Evolutionary conservation across 2,329 filamentous ascomycete species (phyloP).

Genomic region (Coniella vitis): DNA sequence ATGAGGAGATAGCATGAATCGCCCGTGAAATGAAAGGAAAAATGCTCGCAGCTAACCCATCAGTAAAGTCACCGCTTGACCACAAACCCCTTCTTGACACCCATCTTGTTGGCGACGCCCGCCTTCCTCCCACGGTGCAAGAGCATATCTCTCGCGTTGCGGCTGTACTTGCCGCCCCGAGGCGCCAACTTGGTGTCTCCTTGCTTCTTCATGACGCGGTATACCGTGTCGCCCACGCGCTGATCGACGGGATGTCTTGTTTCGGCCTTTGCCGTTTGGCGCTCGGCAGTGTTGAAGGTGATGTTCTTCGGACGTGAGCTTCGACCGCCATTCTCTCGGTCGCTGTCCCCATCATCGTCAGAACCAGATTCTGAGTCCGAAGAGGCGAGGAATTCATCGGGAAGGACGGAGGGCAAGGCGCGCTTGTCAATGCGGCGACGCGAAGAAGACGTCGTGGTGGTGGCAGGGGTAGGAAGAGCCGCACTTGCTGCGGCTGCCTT

Average conservation of each 20-base stretch:
- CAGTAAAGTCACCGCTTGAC: conserved; percentile 22
- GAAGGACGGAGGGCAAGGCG: conserved; percentile 39
- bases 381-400: conserved; percentile 47
- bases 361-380: conserved; percentile 37
- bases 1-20: too few species aligned
- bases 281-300: conserved; percentile 36
- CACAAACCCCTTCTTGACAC: conserved; percentile 37
- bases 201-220: conserved; percentile 39
- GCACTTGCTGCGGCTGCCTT: conserved; percentile 25
- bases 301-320: conserved; percentile 31
- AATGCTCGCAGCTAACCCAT: too few species aligned
- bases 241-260: conserved; percentile 36
- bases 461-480: conserved; percentile 6
- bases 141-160: conserved; percentile 36
- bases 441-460: conserved; percentile 5
- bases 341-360: conserved; percentile 14
- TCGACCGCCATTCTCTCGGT: conserved; percentile 17
- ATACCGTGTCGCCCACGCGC: conserved; percentile 46
- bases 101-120: not conserved
- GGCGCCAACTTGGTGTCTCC: conserved; percentile 43
- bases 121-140: conserved; percentile 37
- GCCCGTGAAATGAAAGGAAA: too few species aligned
- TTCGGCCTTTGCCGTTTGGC: conserved; percentile 28
- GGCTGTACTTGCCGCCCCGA: conserved; percentile 35
- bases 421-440: conserved; percentile 26